Base-by-base conservation (phyloP, 192 early-diverging fungal species). In the Backusella morwellensis region DNA sequence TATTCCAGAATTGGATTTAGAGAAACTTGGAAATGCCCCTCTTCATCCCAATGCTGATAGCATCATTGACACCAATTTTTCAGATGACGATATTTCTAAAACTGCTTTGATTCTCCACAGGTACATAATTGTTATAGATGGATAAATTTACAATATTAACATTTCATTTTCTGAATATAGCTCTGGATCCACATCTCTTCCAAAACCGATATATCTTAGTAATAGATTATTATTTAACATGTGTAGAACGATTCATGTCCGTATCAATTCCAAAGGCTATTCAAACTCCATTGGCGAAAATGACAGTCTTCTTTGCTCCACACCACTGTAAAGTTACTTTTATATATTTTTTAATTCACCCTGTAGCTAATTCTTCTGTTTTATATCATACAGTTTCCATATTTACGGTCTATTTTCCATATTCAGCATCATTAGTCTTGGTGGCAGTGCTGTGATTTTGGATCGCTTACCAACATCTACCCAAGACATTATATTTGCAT, bases 111-210 rank as follows among this genome's bases (percentile, higher is more conserved):
- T 73, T 26, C 4, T 73, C 50, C 72, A 73, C n/a, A 73, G 72
- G 72, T 32, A 32, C 32, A 32, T 32, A 32, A 32, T 32, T 73
- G 36, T 0, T 40, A 54, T 34, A n/a, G 2, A 4, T 19, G 36
- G 36, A 5, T 36, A 1, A 11, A 1, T 67, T 5, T 35, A 19
- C 15, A 19, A 4, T 35, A 15, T 32, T 54, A 73, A 59, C 0
- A 56, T 56, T 59, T 11, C 8, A 7, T 12, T 23, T 59, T 4
- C 12, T 26, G 26, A 26, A 4, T 26, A 14, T 29, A 59, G 72
- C 29, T 73, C 72, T n/a, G 72, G 72, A 52, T 52, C 72, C 1
- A 73, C 72, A 35, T 44, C 47, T 15, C 11, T 47, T 7, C 72
- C 72, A 36, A 73, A 73, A 9, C 42, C 44, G 5, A 47, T 73